These are phyloP conservation scores for Wallacemonas sp. DNA, from an alignment of 208 protist species.

Conservation along the genomic window DNA sequence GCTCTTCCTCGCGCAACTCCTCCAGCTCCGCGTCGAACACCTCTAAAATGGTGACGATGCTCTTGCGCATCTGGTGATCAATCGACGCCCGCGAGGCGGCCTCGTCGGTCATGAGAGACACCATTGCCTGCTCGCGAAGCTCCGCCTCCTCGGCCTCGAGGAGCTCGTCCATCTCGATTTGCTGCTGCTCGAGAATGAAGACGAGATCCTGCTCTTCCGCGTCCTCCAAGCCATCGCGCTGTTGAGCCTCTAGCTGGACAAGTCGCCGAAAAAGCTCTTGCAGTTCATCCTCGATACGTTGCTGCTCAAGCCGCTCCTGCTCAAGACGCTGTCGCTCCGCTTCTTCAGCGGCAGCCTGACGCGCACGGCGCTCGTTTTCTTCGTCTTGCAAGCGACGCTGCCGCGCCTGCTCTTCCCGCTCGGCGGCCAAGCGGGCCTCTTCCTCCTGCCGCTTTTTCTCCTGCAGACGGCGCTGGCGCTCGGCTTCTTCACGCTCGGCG, in stretches of 20 bases:
- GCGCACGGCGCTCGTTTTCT: conserved; percentile 5
- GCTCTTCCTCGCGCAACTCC: conserved; percentile 18
- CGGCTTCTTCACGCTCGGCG: not conserved
- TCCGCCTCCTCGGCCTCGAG: conserved; percentile 20
- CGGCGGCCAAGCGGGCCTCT: not conserved
- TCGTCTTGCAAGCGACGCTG: not conserved
- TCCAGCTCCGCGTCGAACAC: conserved; percentile 19
- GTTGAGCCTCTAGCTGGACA: not conserved
- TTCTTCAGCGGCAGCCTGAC: conserved; percentile 3
- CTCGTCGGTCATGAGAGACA: conserved; percentile 23
- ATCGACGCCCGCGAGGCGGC: not conserved
- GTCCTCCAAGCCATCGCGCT: not conserved
- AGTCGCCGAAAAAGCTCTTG: not conserved
- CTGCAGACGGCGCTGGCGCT: not conserved
- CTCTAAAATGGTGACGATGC: conserved; percentile 7
- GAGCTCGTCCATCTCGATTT: conserved; percentile 9
- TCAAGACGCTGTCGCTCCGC: conserved; percentile 4
- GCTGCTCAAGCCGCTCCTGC: not conserved
- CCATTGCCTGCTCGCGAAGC: not conserved
- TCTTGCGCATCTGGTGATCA: conserved; percentile 16
- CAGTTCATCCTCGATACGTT: conserved; percentile 7
- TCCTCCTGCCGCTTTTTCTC: not conserved
- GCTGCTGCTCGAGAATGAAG: conserved; percentile 9
- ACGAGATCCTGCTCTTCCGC: not conserved
- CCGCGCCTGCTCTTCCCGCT: conserved; percentile 4